These are phyloP conservation scores for Trichoderma virens DNA, from an alignment of 495 filamentous ascomycete genomes.

Conservation along the genomic window DNA sequence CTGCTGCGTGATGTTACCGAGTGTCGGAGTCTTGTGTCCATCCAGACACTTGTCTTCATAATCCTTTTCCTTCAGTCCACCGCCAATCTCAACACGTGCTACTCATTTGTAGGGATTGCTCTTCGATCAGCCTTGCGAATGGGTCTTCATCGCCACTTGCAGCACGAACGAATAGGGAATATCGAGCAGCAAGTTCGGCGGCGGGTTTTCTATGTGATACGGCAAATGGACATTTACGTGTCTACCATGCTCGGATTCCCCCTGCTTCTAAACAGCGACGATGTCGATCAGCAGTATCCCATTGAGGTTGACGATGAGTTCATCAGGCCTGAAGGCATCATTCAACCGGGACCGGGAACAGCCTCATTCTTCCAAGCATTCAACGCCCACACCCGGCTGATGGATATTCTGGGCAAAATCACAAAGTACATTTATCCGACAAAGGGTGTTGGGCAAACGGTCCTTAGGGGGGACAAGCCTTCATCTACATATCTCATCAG, in stretches of 20 bases:
- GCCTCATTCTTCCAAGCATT: slow-evolving; percentile 71
- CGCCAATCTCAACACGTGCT: slow-evolving; percentile 85
- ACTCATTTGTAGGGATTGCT: slow-evolving; percentile 86
- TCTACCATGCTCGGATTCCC: slow-evolving; percentile 83
- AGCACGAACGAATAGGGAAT: slow-evolving; percentile 63
- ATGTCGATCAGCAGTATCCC: slow-evolving; percentile 86
- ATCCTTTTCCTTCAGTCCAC: slow-evolving; percentile 88
- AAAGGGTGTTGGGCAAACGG: slow-evolving; percentile 59
- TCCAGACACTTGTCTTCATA: slow-evolving; percentile 88
- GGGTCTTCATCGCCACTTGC: slow-evolving; percentile 76
- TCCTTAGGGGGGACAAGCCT: slow-evolving; percentile 27
- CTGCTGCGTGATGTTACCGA: slow-evolving; percentile 85
- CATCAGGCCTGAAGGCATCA: slow-evolving; percentile 71
- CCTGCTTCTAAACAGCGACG: slow-evolving; percentile 73
- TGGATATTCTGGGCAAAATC: slow-evolving; percentile 73
- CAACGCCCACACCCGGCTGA: slow-evolving; percentile 76
- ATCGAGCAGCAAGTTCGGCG: slow-evolving; percentile 80
- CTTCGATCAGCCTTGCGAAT: slow-evolving; percentile 77
- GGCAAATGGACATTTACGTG: slow-evolving; percentile 92
- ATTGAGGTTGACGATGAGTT: slow-evolving; percentile 84
- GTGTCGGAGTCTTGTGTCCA: slow-evolving; percentile 73
- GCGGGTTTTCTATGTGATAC: slow-evolving; percentile 81
- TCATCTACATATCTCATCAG: slow-evolving; percentile 68
- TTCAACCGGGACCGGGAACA: slow-evolving; percentile 63
- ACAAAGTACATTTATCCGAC: slow-evolving; percentile 86